Conservation (phyloP, 345 rosid genomes). For the Laguncularia racemosa region DNA sequence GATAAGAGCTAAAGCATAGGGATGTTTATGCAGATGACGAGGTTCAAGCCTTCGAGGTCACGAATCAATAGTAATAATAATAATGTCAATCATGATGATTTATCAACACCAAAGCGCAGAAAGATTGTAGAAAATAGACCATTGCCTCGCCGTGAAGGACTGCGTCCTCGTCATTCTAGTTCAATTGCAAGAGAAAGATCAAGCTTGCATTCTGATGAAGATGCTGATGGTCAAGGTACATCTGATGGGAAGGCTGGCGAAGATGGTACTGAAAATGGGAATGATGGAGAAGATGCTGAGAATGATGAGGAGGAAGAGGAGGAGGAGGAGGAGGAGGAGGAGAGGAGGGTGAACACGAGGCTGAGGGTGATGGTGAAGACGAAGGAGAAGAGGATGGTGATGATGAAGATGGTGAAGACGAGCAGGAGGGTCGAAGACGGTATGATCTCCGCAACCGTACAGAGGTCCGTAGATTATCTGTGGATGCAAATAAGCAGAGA, state of each 20-base stretch:
- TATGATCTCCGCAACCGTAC: slow-evolving; percentile 97
- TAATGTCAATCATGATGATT: slow-evolving; percentile 49
- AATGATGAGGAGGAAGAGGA: slow-evolving; percentile 51
- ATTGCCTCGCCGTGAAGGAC: slow-evolving; percentile 95
- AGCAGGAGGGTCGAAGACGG: slow-evolving; percentile 89
- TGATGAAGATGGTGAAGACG: slow-evolving; percentile 75
- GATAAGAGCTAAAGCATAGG: slow-evolving; percentile 2
- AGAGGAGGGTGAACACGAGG: slow-evolving; percentile 34
- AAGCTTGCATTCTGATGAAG: slow-evolving; percentile 55
- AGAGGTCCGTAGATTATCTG: slow-evolving; percentile 76
- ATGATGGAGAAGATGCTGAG: slow-evolving; percentile 65
- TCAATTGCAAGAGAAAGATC: slow-evolving; percentile 38
- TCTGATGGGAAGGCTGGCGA: slow-evolving; percentile 72
- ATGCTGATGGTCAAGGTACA: slow-evolving; percentile 56
- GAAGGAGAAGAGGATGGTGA: slow-evolving; percentile 57
- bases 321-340: slow-evolving; percentile 57
- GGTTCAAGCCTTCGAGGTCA: slow-evolving; percentile 51
- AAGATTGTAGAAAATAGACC: slow-evolving; percentile 40
- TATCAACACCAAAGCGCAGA: slow-evolving; percentile 51
- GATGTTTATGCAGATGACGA: slow-evolving; percentile 46
- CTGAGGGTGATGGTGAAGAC: slow-evolving; percentile 50
- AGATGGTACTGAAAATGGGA: slow-evolving; percentile 82
- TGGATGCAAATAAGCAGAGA: slow-evolving; percentile 76
- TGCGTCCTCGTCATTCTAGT: slow-evolving; percentile 88
- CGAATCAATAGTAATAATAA: slow-evolving; percentile 35